These are phyloP conservation scores for Leishmania tropica DNA, from an alignment of 208 protist genomes.

Conservation along the genomic window DNA sequence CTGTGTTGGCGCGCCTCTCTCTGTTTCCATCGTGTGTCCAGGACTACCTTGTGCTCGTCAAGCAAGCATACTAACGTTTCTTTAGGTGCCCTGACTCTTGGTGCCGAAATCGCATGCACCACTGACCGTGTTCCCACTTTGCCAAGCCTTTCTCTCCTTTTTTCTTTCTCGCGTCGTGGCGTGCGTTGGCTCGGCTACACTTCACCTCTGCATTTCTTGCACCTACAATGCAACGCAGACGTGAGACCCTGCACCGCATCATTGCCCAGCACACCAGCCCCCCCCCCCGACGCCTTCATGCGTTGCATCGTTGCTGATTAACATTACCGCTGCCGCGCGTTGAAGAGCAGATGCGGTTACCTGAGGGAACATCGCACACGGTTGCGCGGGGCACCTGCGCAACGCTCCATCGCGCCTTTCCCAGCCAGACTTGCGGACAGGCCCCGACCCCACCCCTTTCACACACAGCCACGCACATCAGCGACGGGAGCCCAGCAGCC, in stretches of 20 bases:
- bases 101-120: background rate
- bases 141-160: background rate
- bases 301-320: background rate
- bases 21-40: background rate
- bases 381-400: background rate
- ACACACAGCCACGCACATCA: background rate
- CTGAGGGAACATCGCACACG: background rate
- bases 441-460: no score
- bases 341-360: background rate
- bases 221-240: background rate
- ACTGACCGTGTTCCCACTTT: background rate
- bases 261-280: background rate
- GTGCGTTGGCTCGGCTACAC: background rate
- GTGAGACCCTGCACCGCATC: background rate
- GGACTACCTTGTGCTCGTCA: background rate
- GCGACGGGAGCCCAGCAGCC: background rate
- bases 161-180: background rate
- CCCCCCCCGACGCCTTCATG: background rate
- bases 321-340: background rate
- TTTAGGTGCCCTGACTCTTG: background rate
- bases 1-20: background rate
- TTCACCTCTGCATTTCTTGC: background rate
- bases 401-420: background rate
- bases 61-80: background rate
- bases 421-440: background rate